phyloP scores from a whole-genome alignment of 495 filamentous ascomycete species.

The Clavariopsis aquatica region DNA sequence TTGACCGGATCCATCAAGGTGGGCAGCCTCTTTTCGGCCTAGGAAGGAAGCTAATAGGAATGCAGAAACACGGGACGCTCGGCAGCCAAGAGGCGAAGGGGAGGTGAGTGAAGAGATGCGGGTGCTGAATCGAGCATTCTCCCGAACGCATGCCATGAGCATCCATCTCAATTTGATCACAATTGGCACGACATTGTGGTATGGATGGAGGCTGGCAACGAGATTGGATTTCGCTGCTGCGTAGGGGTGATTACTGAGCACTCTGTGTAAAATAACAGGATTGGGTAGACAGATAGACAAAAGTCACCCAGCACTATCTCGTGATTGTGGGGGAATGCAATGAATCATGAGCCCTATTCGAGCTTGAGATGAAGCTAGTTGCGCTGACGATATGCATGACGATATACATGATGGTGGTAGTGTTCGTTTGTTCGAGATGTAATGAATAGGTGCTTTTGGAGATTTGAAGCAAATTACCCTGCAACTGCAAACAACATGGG shows the following conservation, averaged over 20 bases:
- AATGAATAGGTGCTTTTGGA: too few species aligned
- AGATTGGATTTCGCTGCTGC: conserved; percentile 20
- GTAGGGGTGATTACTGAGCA: neutral
- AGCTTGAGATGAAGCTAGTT: too few species aligned
- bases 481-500: too few species aligned
- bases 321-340: too few species aligned
- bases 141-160: conserved; percentile 55
- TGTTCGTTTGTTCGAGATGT: too few species aligned
- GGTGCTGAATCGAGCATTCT: conserved; percentile 50
- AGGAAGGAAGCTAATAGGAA: neutral
- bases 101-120: conserved; percentile 44
- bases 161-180: conserved; percentile 59
- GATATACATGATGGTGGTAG: too few species aligned
- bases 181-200: conserved; percentile 53
- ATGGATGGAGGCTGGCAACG: conserved; percentile 52
- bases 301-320: too few species aligned
- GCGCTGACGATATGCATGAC: too few species aligned
- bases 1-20: conserved; percentile 52
- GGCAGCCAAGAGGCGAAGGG: neutral
- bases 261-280: too few species aligned
- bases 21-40: neutral
- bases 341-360: too few species aligned
- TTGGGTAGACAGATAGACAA: too few species aligned
- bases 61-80: conserved; percentile 10
- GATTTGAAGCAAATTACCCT: too few species aligned